Conservation (phyloP, 2,329 filamentous ascomycete species). For the Ilyonectria robusta region DNA sequence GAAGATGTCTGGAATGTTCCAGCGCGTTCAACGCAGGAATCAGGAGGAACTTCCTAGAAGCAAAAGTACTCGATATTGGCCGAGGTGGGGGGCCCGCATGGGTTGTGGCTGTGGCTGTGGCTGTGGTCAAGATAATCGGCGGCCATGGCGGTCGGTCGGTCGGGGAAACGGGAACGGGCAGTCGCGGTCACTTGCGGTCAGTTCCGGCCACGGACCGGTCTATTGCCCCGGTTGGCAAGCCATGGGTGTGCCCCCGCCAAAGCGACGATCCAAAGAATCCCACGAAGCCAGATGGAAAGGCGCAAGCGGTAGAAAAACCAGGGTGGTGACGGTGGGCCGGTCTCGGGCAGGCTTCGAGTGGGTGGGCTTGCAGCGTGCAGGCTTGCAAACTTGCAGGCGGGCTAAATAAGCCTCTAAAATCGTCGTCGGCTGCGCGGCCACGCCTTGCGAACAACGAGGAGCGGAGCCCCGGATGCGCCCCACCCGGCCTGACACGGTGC, state of each 20-base stretch:
- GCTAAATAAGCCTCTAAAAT: slow-evolving; percentile 8
- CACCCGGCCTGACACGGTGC: slow-evolving; percentile 22
- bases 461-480: slow-evolving; percentile 41
- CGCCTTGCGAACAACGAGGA: slow-evolving; percentile 50
- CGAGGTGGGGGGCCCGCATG: neutral
- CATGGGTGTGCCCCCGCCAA: neutral
- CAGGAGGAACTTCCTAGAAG: neutral
- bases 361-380: neutral
- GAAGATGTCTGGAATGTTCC: slow-evolving; percentile 42
- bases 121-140: slow-evolving; percentile 1
- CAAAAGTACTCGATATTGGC: too few relatives aligned
- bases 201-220: slow-evolving; percentile 26
- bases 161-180: neutral
- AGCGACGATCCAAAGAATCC: neutral
- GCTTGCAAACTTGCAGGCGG: slow-evolving; percentile 15
- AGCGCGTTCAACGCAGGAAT: slow-evolving; percentile 33
- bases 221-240: slow-evolving; percentile 13
- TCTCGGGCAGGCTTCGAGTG: slow-evolving; percentile 36
- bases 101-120: neutral
- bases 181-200: slow-evolving; percentile 7
- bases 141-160: neutral
- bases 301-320: neutral
- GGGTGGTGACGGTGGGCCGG: slow-evolving; percentile 35
- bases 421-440: slow-evolving; percentile 25
- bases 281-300: neutral